Evolutionary conservation across 192 early-diverging fungal genomes (phyloP).

Genomic region (Funneliformis mosseae): DNA sequence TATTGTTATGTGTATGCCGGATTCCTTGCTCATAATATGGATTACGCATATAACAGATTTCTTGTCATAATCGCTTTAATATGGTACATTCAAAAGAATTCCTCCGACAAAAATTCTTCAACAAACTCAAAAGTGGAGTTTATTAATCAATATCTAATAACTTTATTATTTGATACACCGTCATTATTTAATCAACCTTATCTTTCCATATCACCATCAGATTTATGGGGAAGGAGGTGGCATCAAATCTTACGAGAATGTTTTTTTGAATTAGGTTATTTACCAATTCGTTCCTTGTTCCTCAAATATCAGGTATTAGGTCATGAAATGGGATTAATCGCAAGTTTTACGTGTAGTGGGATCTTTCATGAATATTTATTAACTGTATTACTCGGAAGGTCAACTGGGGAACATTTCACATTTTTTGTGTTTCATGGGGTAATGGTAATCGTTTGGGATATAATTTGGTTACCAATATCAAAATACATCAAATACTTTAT

Average conservation of each 20-base stretch:
- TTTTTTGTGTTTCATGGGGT: slow-evolving; percentile 14
- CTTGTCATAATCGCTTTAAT: neutral
- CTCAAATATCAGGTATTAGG: neutral
- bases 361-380: slow-evolving; percentile 12
- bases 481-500: neutral
- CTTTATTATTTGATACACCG: neutral
- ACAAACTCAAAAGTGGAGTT: neutral
- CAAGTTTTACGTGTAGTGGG: neutral
- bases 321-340: neutral
- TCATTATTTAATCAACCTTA: slow-evolving; percentile 7
- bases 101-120: neutral
- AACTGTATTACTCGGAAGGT: neutral
- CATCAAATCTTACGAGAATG: neutral
- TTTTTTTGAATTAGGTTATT: slow-evolving; percentile 13
- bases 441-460: neutral
- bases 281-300: neutral
- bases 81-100: neutral
- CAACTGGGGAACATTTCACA: slow-evolving; percentile 9
- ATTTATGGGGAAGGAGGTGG: slow-evolving; percentile 20
- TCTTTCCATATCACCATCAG: neutral
- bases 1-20: slow-evolving; percentile 3
- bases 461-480: neutral
- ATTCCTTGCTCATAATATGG: neutral
- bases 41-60: neutral
- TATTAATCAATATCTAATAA: neutral